These are phyloP conservation scores for Solanum gandarillasii DNA, from an alignment of 257 asterid genomes.

Conservation along the genomic window DNA sequence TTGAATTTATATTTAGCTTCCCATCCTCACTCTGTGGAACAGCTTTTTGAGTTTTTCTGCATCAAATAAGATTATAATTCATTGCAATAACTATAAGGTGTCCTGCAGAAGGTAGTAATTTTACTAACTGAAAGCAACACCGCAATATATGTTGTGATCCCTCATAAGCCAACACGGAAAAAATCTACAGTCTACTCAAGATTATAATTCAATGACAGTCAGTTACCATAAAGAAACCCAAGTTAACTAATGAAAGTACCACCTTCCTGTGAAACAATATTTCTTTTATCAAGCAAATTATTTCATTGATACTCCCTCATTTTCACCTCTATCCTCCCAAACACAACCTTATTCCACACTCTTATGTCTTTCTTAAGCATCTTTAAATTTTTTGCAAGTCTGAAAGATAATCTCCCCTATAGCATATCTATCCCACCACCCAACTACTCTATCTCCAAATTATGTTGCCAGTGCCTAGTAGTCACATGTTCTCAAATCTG, in stretches of 20 bases:
- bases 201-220: background rate
- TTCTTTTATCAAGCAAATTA: background rate
- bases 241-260: background rate
- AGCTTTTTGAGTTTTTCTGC: slow-evolving; percentile 38
- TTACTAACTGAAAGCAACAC: background rate
- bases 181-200: background rate
- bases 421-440: background rate
- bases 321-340: background rate
- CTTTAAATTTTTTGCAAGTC: background rate
- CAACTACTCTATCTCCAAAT: background rate
- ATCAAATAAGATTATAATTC: background rate
- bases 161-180: background rate
- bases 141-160: background rate
- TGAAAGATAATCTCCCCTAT: background rate
- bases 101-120: background rate
- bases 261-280: background rate
- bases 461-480: background rate
- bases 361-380: background rate
- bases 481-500: background rate
- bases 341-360: background rate
- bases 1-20: background rate
- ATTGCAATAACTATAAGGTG: background rate
- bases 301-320: background rate
- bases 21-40: background rate
- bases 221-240: background rate